These are phyloP conservation scores for Stemphylium beticola DNA, from an alignment of 2,329 filamentous ascomycete genomes.

Conservation along the genomic window DNA sequence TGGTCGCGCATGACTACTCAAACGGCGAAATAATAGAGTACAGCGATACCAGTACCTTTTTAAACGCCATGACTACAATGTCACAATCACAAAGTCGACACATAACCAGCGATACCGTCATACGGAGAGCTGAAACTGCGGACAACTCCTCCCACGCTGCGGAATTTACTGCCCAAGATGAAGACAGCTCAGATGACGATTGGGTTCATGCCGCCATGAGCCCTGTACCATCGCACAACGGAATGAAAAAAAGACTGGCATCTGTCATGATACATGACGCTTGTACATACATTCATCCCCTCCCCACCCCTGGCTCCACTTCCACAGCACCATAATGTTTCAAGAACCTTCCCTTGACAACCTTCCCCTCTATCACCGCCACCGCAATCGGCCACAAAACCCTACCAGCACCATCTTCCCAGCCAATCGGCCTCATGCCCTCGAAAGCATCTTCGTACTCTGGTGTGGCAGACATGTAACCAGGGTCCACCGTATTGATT, in stretches of 20 bases:
- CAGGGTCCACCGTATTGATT: slow-evolving; percentile 20
- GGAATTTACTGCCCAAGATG: background rate
- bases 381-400: slow-evolving; percentile 21
- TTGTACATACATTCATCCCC: background rate
- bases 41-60: slow-evolving; percentile 7
- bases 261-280: no score
- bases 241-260: no score
- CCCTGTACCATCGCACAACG: background rate
- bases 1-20: slow-evolving; percentile 10
- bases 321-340: slow-evolving; percentile 23
- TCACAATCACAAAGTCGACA: background rate
- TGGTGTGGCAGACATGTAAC: slow-evolving; percentile 22
- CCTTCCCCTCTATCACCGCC: slow-evolving; percentile 5
- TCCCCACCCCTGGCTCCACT: slow-evolving; percentile 13
- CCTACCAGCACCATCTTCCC: no score
- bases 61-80: slow-evolving; percentile 2
- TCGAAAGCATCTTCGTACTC: slow-evolving; percentile 18
- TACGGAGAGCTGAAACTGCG: background rate
- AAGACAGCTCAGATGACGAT: slow-evolving; percentile 5
- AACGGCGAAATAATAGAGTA: slow-evolving; percentile 6
- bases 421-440: slow-evolving; percentile 16
- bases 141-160: background rate
- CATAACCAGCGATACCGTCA: background rate
- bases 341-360: slow-evolving; percentile 17
- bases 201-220: slow-evolving; percentile 13